Conservation (phyloP, 176 grass and related monocot species). For the Carex pumila region DNA sequence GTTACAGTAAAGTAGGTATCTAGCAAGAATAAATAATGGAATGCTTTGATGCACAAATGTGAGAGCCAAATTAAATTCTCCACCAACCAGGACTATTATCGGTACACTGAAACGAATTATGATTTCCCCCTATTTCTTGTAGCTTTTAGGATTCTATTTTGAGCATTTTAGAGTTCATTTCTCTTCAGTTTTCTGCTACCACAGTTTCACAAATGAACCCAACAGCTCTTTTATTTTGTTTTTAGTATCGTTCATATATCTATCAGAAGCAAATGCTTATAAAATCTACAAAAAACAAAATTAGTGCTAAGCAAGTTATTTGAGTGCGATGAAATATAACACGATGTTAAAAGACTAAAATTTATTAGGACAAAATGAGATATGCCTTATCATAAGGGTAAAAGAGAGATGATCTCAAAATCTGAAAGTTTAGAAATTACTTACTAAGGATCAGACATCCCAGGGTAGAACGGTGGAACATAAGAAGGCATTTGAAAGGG, state of each 20-base stretch:
- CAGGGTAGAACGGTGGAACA: slow-evolving; percentile 16
- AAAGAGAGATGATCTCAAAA: not conserved
- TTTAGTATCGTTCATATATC: not conserved
- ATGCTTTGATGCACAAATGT: not conserved
- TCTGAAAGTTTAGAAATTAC: not conserved
- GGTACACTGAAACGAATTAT: not conserved
- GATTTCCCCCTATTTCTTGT: not conserved
- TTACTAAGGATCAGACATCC: slow-evolving; percentile 23
- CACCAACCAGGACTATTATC: not conserved
- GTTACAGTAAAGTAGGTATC: not conserved
- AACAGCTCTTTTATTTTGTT: not conserved
- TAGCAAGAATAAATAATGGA: not conserved
- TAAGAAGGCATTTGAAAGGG: slow-evolving; percentile 27
- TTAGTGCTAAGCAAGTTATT: slow-evolving; percentile 1
- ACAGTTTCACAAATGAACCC: not conserved
- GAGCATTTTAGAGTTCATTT: not conserved
- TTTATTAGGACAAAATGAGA: not conserved
- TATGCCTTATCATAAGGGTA: not conserved
- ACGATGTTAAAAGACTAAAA: not conserved
- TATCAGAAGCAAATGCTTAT: not conserved
- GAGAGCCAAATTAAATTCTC: too few relatives aligned
- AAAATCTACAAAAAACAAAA: not conserved
- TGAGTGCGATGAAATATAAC: not conserved
- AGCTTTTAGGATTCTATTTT: not conserved
- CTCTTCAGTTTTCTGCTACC: not conserved